Conservation (phyloP, 805 yeast genomes). For the Jamesozyma lodderae region DNA sequence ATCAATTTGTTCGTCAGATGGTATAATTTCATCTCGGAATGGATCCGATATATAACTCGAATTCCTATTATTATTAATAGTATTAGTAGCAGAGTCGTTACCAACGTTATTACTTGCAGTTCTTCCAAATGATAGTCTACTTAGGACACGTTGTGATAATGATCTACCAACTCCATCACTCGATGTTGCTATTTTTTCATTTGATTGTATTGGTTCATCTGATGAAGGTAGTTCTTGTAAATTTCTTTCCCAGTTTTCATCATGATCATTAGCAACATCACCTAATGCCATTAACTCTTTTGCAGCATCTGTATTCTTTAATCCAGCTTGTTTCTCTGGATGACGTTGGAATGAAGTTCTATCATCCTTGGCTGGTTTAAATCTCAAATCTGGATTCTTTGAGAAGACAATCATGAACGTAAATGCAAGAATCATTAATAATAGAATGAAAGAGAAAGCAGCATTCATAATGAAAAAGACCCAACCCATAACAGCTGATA, state of each 20-base stretch:
- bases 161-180: too few relatives aligned
- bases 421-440: constrained; percentile 61
- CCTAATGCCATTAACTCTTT: constrained; percentile 67
- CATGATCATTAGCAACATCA: constrained; percentile 72
- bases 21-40: background rate
- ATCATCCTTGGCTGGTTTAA: constrained; percentile 84
- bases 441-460: constrained; percentile 68
- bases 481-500: constrained; percentile 84
- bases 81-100: too few relatives aligned
- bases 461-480: constrained; percentile 83
- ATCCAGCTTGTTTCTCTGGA: constrained; percentile 11
- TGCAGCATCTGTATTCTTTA: constrained; percentile 22
- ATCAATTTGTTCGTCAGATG: too few relatives aligned
- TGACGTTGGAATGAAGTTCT: constrained; percentile 75
- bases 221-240: too few relatives aligned
- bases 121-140: too few relatives aligned
- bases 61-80: too few relatives aligned
- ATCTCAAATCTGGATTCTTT: constrained; percentile 82
- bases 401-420: constrained; percentile 55
- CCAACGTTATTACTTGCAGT: too few relatives aligned
- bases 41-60: too few relatives aligned
- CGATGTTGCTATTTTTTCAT: too few relatives aligned
- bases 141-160: too few relatives aligned
- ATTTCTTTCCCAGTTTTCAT: constrained; percentile 53
- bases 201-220: too few relatives aligned